A percentile compares a stretch with the other conserved stretches of the same genome.
Evolutionary conservation across 352 stramenopile genomes (phyloP).

Genomic region (Globisporangium acanthophoron): DNA sequence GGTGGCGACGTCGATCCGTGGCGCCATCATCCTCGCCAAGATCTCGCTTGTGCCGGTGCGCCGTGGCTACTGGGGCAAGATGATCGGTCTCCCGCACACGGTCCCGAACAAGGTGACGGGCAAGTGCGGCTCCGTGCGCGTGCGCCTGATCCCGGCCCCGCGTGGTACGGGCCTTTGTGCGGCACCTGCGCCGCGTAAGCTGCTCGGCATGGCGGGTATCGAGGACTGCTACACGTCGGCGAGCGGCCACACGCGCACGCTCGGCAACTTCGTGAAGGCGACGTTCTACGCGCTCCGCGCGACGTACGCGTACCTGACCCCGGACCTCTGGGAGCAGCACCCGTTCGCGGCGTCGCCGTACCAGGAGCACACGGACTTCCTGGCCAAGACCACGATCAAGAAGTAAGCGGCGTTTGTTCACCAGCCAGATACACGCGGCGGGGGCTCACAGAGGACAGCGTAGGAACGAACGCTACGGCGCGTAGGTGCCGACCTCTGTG

Average conservation of each 20-base stretch:
- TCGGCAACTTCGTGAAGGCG: slow-evolving; percentile 99
- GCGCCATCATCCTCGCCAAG: slow-evolving; percentile 99
- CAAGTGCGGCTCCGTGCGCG: slow-evolving; percentile 99
- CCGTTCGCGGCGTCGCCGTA: slow-evolving; percentile 91
- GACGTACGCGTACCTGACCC: slow-evolving; percentile 98
- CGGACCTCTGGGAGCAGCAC: slow-evolving; percentile 98
- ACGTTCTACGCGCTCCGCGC: slow-evolving; percentile 97
- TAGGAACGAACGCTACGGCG: slow-evolving; percentile 87
- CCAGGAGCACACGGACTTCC: slow-evolving; percentile 99
- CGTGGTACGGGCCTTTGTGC: slow-evolving; percentile 99
- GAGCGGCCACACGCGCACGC: slow-evolving; percentile 97
- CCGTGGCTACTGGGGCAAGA: slow-evolving; percentile 98
- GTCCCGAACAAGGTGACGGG: slow-evolving; percentile 99
- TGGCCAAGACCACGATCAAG: slow-evolving; percentile 94
- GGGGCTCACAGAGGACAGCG: slow-evolving; percentile 64
- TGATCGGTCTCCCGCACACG: slow-evolving; percentile 94
- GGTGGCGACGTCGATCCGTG: slow-evolving; percentile 98
- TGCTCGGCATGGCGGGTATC: slow-evolving; percentile 98
- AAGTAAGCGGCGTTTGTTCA: slow-evolving; percentile 53
- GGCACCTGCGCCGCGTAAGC: slow-evolving; percentile 97
- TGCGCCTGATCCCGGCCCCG: slow-evolving; percentile 98
- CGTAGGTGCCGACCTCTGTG: slow-evolving; percentile 84
- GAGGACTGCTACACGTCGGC: slow-evolving; percentile 97
- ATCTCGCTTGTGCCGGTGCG: slow-evolving; percentile 97
- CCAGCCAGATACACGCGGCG: slow-evolving; percentile 1